These are phyloP conservation scores for Helianthus annuus DNA, from an alignment of 129 eudicot genomes.

Conservation along the genomic window HanXRQr2.0-SUNRISE NC_035442.2:9073757-9074256, in stretches of 20 bases:
- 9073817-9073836: background rate
- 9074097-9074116: constrained; percentile 12
- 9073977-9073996: too few relatives aligned
- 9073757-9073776: background rate
- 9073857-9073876: constrained; percentile 14
- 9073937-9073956: constrained; percentile 18
- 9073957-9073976: constrained; percentile 15
- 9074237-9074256: constrained; percentile 20
- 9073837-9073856: background rate
- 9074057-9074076: background rate
- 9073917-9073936: background rate
- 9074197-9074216: background rate
- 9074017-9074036: too few relatives aligned
- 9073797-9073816: background rate
- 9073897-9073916: background rate
- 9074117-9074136: background rate
- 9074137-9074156: constrained; percentile 20
- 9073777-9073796: too few relatives aligned
- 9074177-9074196: constrained; percentile 22
- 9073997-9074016: too few relatives aligned
- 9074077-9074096: too few relatives aligned
- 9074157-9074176: constrained; percentile 26
- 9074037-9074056: background rate
- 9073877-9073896: too few relatives aligned
- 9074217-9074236: constrained; percentile 36